phyloP scores from a whole-genome alignment of 1,139 yeast genomes.

The Yamadazyma kanchanaburiensis region DNA sequence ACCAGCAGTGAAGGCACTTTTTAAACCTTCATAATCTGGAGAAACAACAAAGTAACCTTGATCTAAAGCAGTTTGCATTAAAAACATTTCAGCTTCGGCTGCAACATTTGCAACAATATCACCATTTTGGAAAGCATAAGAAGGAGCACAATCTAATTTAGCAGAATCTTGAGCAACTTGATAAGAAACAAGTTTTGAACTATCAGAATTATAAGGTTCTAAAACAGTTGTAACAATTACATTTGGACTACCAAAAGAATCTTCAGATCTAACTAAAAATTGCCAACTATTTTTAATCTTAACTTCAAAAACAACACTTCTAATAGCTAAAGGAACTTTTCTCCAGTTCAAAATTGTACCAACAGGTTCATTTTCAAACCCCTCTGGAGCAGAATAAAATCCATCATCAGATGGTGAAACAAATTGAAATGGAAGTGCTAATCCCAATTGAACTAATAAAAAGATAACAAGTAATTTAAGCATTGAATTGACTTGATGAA shows the following conservation, averaged over 20 bases:
- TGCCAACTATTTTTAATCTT: constrained; percentile 26
- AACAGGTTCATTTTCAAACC: constrained; percentile 18
- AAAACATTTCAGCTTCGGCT: constrained; percentile 21
- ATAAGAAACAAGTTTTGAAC: constrained; percentile 25
- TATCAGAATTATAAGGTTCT: constrained; percentile 28
- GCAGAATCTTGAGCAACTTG: constrained; percentile 36
- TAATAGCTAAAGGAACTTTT: constrained; percentile 18
- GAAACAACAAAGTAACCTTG: constrained; percentile 30
- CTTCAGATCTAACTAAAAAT: constrained; percentile 30
- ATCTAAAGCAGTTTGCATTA: constrained; percentile 21
- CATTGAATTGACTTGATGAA: no score
- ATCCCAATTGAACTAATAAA: constrained; percentile 4
- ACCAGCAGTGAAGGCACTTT: constrained; percentile 27
- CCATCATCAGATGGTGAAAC: constrained; percentile 20
- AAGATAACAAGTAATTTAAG: constrained; percentile 1
- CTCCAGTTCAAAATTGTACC: constrained; percentile 27
- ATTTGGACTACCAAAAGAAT: constrained; percentile 27
- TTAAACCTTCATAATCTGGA: constrained; percentile 33
- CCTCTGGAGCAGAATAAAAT: constrained; percentile 25
- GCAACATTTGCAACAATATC: constrained; percentile 16
- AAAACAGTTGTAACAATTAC: constrained; percentile 30
- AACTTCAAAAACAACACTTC: constrained; percentile 12
- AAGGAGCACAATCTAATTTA: constrained; percentile 26
- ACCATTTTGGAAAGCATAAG: constrained; percentile 24
- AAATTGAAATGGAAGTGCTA: constrained; percentile 8